Percentiles rank a stretch among this genome's conserved stretches.
Conservation (phyloP, 495 filamentous ascomycete genomes). For the Polyplosphaeria fusca region DNA sequence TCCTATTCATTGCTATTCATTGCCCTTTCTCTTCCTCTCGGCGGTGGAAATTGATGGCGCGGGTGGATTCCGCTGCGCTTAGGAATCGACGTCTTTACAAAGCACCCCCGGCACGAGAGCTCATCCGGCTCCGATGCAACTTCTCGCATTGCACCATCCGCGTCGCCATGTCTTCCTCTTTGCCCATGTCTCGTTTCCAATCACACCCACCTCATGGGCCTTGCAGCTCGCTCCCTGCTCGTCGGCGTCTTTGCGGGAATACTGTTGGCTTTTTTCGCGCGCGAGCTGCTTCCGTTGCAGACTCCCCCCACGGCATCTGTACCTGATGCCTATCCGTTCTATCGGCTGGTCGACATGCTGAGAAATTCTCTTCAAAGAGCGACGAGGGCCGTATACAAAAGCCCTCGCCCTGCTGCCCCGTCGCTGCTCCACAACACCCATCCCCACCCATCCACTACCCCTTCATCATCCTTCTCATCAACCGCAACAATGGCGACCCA, state of each 20-base stretch:
- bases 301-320: background rate
- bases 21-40: no score
- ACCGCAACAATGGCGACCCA: conserved; percentile 26
- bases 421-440: background rate
- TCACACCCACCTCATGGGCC: no score
- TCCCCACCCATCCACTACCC: background rate
- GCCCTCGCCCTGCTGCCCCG: background rate
- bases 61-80: no score
- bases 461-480: conserved; percentile 3
- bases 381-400: conserved; percentile 16
- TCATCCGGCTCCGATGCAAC: no score
- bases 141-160: no score
- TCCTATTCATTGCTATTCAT: no score
- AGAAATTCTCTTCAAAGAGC: conserved; percentile 28
- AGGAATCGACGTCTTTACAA: no score
- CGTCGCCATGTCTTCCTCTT: no score
- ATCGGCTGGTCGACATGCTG: conserved; percentile 8
- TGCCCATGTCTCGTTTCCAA: no score
- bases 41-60: no score
- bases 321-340: background rate
- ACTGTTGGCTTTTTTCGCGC: conserved; percentile 7
- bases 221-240: background rate
- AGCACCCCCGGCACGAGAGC: no score
- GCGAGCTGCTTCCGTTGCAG: background rate
- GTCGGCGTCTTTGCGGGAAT: conserved; percentile 18